Conservation (phyloP, 2,329 filamentous ascomycete genomes). For the Elsinoe necatrix region DNA sequence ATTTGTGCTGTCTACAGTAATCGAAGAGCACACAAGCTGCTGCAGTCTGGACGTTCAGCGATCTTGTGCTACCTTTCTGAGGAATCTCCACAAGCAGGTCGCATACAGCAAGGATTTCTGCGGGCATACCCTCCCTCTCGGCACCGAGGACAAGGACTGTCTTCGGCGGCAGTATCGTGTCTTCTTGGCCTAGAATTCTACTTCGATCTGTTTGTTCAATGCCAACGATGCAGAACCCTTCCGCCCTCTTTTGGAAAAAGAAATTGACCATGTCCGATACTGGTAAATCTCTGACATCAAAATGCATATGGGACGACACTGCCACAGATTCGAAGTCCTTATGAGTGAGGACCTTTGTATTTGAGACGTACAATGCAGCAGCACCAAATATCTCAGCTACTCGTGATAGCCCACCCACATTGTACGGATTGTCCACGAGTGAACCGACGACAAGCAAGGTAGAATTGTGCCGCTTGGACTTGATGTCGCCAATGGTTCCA, state of each 20-base stretch:
- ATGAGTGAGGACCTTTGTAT: constrained; percentile 34
- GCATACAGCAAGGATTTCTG: constrained; percentile 39
- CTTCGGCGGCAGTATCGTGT: constrained; percentile 27
- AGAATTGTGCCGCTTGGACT: constrained; percentile 22
- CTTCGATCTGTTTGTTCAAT: constrained; percentile 48
- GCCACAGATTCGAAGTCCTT: constrained; percentile 44
- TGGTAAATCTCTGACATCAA: constrained; percentile 35
- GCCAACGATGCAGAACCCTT: constrained; percentile 44
- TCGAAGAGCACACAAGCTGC: constrained; percentile 45
- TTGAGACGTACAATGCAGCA: constrained; percentile 37
- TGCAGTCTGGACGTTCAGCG: constrained; percentile 49
- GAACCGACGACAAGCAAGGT: constrained; percentile 43
- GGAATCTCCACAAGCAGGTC: constrained; percentile 46
- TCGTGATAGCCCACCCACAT: constrained; percentile 43
- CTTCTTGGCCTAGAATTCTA: constrained; percentile 34
- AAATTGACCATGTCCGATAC: constrained; percentile 27
- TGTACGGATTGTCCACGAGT: constrained; percentile 43
- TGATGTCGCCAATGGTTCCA: constrained; percentile 24
- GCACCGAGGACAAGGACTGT: constrained; percentile 40
- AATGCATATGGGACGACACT: constrained; percentile 42
- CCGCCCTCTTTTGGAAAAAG: constrained; percentile 34
- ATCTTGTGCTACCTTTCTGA: constrained; percentile 45
- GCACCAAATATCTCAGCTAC: constrained; percentile 46
- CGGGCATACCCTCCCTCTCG: constrained; percentile 45
- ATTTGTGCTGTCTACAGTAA: constrained; percentile 37